Base-by-base conservation (phyloP, 257 asterid genomes). In the Echium plantagineum region DNA sequence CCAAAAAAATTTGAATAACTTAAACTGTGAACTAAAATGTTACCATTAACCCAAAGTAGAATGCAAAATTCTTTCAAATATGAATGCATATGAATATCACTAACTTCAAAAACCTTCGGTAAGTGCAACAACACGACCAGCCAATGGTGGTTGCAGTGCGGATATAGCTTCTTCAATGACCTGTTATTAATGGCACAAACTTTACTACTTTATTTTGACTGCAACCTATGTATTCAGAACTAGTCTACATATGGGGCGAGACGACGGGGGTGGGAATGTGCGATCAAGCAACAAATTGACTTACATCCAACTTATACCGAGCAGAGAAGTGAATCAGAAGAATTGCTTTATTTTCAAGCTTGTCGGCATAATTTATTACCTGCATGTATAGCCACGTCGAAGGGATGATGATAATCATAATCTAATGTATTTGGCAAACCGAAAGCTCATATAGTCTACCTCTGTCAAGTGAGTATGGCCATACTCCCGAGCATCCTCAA, bases 381-480 rank as follows among this genome's bases (percentile, higher is more conserved):
- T 91, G 57, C 30, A 55, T 26, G 56, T 47, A 20, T 17, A 42
- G 32, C 17, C 60, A 61, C 49, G 18, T 21, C 54, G 58, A 63
- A 42, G 16, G n/a, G 24, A 53, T 53, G 57, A 5, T 21, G 60
- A 42, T 42, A 66, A 21, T 30, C 38, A 22, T 9, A 22, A 65
- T 10, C 15, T n/a, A 18, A 49, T 38, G 21, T 20, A 38, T 16
- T 10, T n/a, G 18, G 18, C 46, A 20, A 62, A 42, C 49, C 49
- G 9, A 12, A 62, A 63, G 12, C 30, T 57, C 28, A 5, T 32
- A 30, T n/a, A 38, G 38, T 57, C 35, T 19, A 91, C 98, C 95
- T 93, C 99, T 1, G 97, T 84, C 62, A 93, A 77, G 77, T 89
- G 99, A 52, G 88, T 86, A 77, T 93, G 99, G 20, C 99, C 97